Percentiles rank a stretch among this genome's conserved stretches.
These are phyloP conservation scores for Botryotinia globosa DNA, from an alignment of 2,329 filamentous ascomycete species.

Conservation along the genomic window DNA sequence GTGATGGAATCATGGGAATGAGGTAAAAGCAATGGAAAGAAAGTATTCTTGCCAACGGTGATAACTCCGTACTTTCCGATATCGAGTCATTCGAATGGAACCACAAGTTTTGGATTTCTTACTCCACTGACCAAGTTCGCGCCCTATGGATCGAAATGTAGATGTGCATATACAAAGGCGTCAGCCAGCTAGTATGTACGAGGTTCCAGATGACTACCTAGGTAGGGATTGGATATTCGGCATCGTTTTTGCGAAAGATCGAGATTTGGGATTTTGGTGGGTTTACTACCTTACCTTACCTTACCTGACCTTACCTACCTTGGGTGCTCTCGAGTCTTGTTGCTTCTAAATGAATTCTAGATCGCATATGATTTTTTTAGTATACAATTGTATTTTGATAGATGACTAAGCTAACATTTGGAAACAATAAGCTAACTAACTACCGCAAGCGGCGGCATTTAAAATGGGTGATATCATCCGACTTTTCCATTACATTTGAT, in stretches of 20 bases:
- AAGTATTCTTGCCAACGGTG: not conserved
- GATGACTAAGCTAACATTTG: constrained; percentile 9
- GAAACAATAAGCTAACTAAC: not conserved
- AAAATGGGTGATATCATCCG: not conserved
- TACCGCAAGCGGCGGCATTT: constrained; percentile 21
- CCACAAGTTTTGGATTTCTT: not conserved
- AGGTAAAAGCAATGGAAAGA: not conserved
- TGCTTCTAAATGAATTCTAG: not conserved
- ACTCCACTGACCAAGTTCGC: not conserved
- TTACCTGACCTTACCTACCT: not conserved
- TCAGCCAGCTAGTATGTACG: not conserved
- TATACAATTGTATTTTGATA: not conserved
- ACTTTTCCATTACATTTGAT: not conserved
- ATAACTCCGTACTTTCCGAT: not conserved
- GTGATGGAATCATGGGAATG: not conserved
- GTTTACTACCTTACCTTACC: not conserved
- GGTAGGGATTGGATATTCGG: not conserved
- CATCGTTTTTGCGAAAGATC: not conserved
- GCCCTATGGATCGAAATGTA: not conserved
- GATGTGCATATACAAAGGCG: not conserved
- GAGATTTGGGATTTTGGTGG: not conserved
- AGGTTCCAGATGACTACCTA: not conserved
- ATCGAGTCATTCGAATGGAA: not conserved
- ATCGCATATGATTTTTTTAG: not conserved
- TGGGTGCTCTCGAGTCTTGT: not conserved